phyloP scores from a whole-genome alignment of 768 basidiomycete species.

The Pleurotus cornucopiae region DNA sequence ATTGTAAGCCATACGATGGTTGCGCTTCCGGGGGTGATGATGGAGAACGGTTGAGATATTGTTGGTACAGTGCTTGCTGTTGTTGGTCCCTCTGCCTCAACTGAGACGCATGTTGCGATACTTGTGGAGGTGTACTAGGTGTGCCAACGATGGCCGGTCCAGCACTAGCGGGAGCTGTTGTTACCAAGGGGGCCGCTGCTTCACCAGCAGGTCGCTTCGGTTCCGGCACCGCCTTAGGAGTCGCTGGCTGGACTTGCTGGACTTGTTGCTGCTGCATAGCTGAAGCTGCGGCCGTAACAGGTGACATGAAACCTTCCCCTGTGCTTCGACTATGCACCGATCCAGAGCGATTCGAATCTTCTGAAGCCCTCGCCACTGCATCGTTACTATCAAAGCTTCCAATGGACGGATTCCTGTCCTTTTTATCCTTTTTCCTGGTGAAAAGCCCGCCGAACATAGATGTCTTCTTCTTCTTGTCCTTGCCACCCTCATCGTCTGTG shows the following conservation, averaged over 20 bases:
- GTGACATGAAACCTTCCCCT: constrained; percentile 39
- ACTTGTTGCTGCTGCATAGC: constrained; percentile 54
- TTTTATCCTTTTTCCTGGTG: constrained; percentile 72
- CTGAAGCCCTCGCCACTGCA: constrained; percentile 40
- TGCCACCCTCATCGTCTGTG: constrained; percentile 28
- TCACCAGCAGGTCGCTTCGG: constrained; percentile 20
- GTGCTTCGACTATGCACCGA: constrained; percentile 29
- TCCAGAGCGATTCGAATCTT: constrained; percentile 59
- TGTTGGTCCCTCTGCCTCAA: constrained; percentile 86
- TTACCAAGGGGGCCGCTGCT: constrained; percentile 20
- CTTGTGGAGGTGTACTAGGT: constrained; percentile 30
- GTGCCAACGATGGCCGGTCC: constrained; percentile 26
- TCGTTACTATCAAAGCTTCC: constrained; percentile 52
- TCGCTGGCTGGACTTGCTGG: constrained; percentile 18
- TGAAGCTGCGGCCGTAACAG: constrained; percentile 47
- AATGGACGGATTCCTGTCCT: constrained; percentile 36
- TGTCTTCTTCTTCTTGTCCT: constrained; percentile 61
- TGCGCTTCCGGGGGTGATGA: constrained; percentile 72
- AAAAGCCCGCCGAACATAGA: constrained; percentile 79
- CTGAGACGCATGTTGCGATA: constrained; percentile 65
- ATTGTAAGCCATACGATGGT: constrained; percentile 72
- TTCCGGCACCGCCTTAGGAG: constrained; percentile 20
- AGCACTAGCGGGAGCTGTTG: constrained; percentile 13
- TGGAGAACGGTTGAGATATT: constrained; percentile 86
- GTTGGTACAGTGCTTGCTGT: constrained; percentile 82